These are phyloP conservation scores for Durio zibethinus DNA, from an alignment of 345 rosid genomes.

Conservation along the genomic window DNA sequence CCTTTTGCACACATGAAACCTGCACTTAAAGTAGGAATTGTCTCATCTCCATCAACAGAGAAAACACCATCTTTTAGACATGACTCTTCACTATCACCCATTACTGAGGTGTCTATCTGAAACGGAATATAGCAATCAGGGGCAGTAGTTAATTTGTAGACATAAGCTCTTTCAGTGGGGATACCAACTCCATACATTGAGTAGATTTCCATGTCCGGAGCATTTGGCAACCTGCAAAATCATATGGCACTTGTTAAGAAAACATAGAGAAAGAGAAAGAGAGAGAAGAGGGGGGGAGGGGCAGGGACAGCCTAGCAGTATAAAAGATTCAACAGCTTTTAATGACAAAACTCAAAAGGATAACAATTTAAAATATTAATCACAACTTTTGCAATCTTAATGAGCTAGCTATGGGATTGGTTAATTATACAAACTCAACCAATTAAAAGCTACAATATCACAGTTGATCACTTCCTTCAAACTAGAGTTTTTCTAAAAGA, in stretches of 20 bases:
- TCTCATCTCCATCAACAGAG: conserved; percentile 60
- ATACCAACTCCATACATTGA: conserved; percentile 72
- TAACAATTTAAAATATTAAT: not conserved
- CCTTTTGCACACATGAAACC: conserved; percentile 76
- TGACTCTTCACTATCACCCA: conserved; percentile 38
- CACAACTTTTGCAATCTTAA: not conserved
- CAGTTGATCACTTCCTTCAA: not conserved
- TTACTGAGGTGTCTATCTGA: conserved; percentile 60
- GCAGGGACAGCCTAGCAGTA: not conserved
- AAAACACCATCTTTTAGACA: conserved; percentile 67
- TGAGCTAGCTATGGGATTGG: not conserved
- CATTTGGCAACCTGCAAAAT: conserved; percentile 56
- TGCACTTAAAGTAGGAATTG: conserved; percentile 64
- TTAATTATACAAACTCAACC: not conserved
- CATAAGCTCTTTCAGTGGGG: conserved; percentile 72
- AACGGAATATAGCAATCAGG: conserved; percentile 63
- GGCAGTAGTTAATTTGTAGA: conserved; percentile 47
- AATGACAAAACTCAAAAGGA: not conserved
- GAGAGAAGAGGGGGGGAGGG: not conserved
- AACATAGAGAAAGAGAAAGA: not conserved
- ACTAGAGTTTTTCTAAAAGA: not conserved
- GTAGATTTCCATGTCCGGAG: conserved; percentile 72
- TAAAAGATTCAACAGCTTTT: not conserved
- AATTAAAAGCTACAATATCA: not conserved
- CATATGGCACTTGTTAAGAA: not conserved